phyloP scores from a whole-genome alignment of 345 rosid genomes.

The Populus pruinosa region DNA sequence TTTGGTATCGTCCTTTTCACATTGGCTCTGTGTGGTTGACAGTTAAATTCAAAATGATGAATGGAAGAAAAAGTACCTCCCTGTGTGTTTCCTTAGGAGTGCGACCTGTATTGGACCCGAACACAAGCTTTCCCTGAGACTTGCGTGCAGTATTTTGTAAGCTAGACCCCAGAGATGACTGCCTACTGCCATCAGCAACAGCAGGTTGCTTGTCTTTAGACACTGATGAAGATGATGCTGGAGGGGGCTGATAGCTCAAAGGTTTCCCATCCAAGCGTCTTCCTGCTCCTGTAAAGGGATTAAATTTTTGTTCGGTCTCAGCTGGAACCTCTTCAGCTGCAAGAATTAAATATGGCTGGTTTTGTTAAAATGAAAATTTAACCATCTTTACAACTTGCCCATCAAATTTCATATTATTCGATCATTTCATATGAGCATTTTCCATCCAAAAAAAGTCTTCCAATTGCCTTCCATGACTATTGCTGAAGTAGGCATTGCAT shows the following conservation, averaged over 20 bases:
- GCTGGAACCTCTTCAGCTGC: slow-evolving; percentile 64
- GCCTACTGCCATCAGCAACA: slow-evolving; percentile 42
- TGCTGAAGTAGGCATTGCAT: background rate
- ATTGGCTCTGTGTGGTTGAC: background rate
- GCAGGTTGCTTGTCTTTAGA: slow-evolving; percentile 54
- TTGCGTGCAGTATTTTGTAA: slow-evolving; percentile 49
- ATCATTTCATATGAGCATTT: background rate
- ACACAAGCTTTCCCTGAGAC: slow-evolving; percentile 92
- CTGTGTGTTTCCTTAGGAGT: slow-evolving; percentile 49
- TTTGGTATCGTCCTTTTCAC: background rate
- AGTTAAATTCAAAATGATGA: background rate
- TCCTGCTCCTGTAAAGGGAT: slow-evolving; percentile 72
- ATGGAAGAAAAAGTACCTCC: slow-evolving; percentile 23
- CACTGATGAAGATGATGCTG: slow-evolving; percentile 42
- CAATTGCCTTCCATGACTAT: background rate
- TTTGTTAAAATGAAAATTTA: background rate
- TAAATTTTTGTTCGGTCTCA: slow-evolving; percentile 68
- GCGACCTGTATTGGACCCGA: slow-evolving; percentile 58
- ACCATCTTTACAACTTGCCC: background rate
- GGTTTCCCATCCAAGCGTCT: slow-evolving; percentile 93
- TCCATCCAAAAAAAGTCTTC: background rate
- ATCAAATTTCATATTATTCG: background rate
- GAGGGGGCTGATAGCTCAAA: slow-evolving; percentile 40
- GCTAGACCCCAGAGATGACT: slow-evolving; percentile 44
- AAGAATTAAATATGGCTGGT: slow-evolving; percentile 6